These are phyloP conservation scores for Grigorovia transvaalensis DNA, from an alignment of 805 yeast genomes.

Conservation along the genomic window DNA sequence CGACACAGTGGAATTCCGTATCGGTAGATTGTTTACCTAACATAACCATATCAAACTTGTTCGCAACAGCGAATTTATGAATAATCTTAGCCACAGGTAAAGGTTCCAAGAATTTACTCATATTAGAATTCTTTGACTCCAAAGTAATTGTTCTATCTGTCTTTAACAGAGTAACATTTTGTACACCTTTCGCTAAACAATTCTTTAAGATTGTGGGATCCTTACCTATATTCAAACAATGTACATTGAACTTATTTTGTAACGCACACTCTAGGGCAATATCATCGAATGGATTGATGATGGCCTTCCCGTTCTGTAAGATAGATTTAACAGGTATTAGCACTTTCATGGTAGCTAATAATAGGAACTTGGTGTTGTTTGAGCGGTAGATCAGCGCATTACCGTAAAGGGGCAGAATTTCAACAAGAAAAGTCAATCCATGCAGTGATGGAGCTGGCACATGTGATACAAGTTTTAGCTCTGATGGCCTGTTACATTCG, in stretches of 20 bases:
- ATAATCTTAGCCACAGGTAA: slow-evolving; percentile 81
- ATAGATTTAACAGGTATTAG: slow-evolving; percentile 93
- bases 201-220: slow-evolving; percentile 72
- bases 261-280: slow-evolving; percentile 95
- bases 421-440: no score
- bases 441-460: no score
- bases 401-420: no score
- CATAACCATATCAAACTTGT: slow-evolving; percentile 67
- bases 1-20: slow-evolving; percentile 90
- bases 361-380: no score
- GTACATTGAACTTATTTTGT: slow-evolving; percentile 55
- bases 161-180: slow-evolving; percentile 72
- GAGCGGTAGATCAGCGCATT: not conserved
- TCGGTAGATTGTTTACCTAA: slow-evolving; percentile 97
- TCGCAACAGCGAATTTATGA: slow-evolving; percentile 57
- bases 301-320: slow-evolving; percentile 82
- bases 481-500: no score
- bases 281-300: slow-evolving; percentile 95
- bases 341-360: slow-evolving; percentile 28
- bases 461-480: no score
- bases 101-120: slow-evolving; percentile 44
- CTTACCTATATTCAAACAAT: slow-evolving; percentile 79
- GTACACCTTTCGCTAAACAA: slow-evolving; percentile 93
- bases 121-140: not conserved
- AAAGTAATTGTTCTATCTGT: slow-evolving; percentile 52